phyloP scores from a whole-genome alignment of 352 stramenopile species.

The Pythium diclinum region DNA sequence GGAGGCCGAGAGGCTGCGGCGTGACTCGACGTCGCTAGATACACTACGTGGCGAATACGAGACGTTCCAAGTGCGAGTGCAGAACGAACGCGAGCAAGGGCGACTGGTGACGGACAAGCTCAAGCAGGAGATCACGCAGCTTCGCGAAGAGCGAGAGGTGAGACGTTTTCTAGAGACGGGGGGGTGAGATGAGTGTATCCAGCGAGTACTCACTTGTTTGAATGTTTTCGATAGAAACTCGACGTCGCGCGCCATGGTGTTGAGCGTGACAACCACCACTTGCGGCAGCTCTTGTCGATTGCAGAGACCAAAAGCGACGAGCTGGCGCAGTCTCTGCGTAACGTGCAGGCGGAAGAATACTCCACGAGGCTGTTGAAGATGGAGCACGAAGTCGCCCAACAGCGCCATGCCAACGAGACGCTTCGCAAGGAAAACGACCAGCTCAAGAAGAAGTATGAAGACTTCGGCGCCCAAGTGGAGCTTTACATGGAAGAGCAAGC shows the following conservation, averaged over 20 bases:
- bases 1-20: slow-evolving; percentile 36
- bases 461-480: slow-evolving; percentile 73
- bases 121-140: slow-evolving; percentile 25
- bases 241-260: slow-evolving; percentile 47
- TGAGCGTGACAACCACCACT: slow-evolving; percentile 48
- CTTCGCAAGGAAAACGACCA: slow-evolving; percentile 54
- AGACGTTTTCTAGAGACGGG: neutral
- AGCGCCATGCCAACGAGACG: slow-evolving; percentile 29
- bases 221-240: slow-evolving; percentile 35
- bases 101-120: slow-evolving; percentile 20
- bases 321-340: slow-evolving; percentile 36
- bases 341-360: slow-evolving; percentile 47
- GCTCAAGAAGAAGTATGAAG: slow-evolving; percentile 62
- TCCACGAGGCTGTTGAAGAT: slow-evolving; percentile 45
- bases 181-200: neutral
- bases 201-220: neutral
- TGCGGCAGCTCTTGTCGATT: slow-evolving; percentile 51
- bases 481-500: slow-evolving; percentile 72
- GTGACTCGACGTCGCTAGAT: slow-evolving; percentile 32
- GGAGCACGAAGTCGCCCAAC: slow-evolving; percentile 45
- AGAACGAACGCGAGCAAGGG: slow-evolving; percentile 31
- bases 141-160: slow-evolving; percentile 32
- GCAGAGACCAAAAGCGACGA: slow-evolving; percentile 47
- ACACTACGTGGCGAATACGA: slow-evolving; percentile 41
- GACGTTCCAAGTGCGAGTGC: slow-evolving; percentile 30